These are phyloP conservation scores for Prunus campanulata DNA, from an alignment of 306 rosid genomes.

Conservation along the genomic window DNA sequence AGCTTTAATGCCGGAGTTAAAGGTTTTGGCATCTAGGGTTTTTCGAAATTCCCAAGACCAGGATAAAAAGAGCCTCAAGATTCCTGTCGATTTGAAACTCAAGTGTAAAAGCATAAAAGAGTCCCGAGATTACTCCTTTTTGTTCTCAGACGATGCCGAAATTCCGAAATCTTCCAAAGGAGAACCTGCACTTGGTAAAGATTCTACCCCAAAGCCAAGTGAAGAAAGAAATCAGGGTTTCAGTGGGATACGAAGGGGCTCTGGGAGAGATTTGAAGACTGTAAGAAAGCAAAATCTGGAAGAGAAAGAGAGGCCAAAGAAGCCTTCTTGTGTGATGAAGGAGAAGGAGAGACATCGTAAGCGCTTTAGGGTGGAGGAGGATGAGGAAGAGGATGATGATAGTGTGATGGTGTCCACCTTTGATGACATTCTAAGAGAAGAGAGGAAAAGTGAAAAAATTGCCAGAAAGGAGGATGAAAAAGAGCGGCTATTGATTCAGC, in stretches of 20 bases:
- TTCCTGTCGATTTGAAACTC: background rate
- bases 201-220: background rate
- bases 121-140: background rate
- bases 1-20: background rate
- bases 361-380: background rate
- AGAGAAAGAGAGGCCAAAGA: background rate
- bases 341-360: background rate
- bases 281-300: background rate
- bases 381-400: background rate
- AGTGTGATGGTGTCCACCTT: conserved; percentile 1
- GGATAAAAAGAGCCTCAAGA: too few species aligned
- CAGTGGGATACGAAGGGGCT: too few species aligned
- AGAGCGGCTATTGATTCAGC: background rate
- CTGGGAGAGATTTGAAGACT: too few species aligned
- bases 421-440: background rate
- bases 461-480: background rate
- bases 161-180: background rate
- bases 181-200: background rate
- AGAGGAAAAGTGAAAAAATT: background rate
- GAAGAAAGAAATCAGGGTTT: background rate
- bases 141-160: background rate
- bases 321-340: background rate
- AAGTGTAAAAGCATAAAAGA: background rate
- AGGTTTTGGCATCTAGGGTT: background rate
- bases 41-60: too few species aligned